These are phyloP conservation scores for Thraustochytrium striatum DNA, from an alignment of 352 stramenopile genomes.

Conservation along the genomic window DNA sequence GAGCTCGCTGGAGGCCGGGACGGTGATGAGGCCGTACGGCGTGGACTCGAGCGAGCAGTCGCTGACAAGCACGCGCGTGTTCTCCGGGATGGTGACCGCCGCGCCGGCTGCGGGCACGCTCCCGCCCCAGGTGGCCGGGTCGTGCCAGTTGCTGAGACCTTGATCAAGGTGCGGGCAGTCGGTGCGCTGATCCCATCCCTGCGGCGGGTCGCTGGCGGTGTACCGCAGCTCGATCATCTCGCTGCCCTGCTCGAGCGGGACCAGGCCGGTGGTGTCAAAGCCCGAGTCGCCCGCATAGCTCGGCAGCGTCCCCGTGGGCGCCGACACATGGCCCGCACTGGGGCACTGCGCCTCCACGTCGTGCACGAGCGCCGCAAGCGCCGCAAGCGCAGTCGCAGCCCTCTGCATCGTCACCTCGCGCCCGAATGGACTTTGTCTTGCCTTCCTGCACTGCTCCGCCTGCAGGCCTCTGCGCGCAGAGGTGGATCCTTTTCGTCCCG, in stretches of 20 bases:
- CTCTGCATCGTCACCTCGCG: too few relatives aligned
- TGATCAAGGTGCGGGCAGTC: background rate
- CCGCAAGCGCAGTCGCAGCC: too few relatives aligned
- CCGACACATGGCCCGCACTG: too few relatives aligned
- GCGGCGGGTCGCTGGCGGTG: background rate
- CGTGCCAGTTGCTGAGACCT: slow-evolving; percentile 1
- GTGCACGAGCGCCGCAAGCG: too few relatives aligned
- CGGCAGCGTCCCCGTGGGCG: too few relatives aligned
- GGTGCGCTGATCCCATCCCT: background rate
- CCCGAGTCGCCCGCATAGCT: background rate
- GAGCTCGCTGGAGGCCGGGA: background rate
- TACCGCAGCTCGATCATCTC: background rate
- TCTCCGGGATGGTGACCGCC: slow-evolving; percentile 6
- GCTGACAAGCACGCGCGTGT: slow-evolving; percentile 2
- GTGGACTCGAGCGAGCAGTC: background rate
- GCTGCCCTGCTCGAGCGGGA: background rate
- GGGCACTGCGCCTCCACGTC: too few relatives aligned
- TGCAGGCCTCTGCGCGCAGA: too few relatives aligned
- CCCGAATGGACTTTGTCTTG: too few relatives aligned
- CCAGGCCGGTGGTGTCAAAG: background rate
- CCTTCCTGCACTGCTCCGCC: too few relatives aligned
- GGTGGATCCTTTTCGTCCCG: too few relatives aligned
- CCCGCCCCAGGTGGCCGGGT: background rate
- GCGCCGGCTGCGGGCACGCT: background rate
- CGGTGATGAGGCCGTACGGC: background rate